phyloP scores from a whole-genome alignment of 345 rosid species.

The Aquilaria malaccensis region DNA sequence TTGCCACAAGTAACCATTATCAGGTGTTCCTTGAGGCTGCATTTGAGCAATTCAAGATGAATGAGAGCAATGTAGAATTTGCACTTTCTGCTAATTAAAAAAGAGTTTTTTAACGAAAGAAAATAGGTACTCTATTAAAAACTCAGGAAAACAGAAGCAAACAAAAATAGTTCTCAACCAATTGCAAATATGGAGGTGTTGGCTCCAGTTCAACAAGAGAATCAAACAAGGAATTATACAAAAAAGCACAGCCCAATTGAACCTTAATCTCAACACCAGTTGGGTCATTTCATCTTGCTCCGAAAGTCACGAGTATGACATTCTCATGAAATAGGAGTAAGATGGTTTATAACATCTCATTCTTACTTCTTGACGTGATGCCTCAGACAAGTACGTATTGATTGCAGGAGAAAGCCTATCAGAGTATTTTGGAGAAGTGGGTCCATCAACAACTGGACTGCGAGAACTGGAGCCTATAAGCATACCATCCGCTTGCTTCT shows the following conservation, averaged over 20 bases:
- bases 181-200: background rate
- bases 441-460: slow-evolving; percentile 74
- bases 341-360: too few relatives aligned
- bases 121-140: background rate
- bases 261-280: background rate
- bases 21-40: slow-evolving; percentile 96
- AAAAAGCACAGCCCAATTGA: slow-evolving; percentile 11
- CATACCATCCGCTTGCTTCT: slow-evolving; percentile 83
- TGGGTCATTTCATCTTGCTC: too few relatives aligned
- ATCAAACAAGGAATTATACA: slow-evolving; percentile 7
- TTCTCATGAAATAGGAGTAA: too few relatives aligned
- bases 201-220: background rate
- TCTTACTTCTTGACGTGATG: slow-evolving; percentile 96
- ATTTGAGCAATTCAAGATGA: slow-evolving; percentile 19
- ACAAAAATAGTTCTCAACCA: background rate
- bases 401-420: slow-evolving; percentile 98
- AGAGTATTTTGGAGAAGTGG: slow-evolving; percentile 93
- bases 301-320: too few relatives aligned
- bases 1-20: slow-evolving; percentile 88
- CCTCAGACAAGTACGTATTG: slow-evolving; percentile 90
- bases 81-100: background rate
- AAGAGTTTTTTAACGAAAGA: slow-evolving; percentile 4
- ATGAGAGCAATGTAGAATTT: slow-evolving; percentile 6
- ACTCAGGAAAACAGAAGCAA: background rate
- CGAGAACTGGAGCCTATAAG: slow-evolving; percentile 87